phyloP scores from a whole-genome alignment of 164 flowering plant species.

The Warburgia ugandensis region DNA sequence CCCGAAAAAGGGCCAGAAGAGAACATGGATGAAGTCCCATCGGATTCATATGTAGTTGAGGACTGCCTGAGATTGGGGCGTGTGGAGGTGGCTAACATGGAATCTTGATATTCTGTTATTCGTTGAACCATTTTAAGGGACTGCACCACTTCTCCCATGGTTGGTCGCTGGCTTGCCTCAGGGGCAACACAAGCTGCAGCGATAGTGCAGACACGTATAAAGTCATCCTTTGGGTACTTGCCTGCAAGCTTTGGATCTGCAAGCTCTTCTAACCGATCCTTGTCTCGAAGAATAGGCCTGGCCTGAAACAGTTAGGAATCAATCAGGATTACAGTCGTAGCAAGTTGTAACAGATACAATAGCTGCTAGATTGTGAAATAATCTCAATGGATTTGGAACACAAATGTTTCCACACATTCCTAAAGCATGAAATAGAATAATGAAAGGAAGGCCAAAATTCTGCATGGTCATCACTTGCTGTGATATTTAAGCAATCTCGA shows the following conservation, averaged over 20 bases:
- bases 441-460: no score
- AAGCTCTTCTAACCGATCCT: constrained; percentile 83
- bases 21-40: constrained; percentile 88
- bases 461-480: no score
- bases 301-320: constrained; percentile 44
- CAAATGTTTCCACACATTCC: no score
- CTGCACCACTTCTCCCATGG: constrained; percentile 99
- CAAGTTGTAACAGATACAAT: no score
- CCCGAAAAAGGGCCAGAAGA: constrained; percentile 97
- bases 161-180: constrained; percentile 87
- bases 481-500: no score
- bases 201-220: constrained; percentile 84
- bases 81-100: constrained; percentile 34
- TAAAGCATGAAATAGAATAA: no score
- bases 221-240: constrained; percentile 85
- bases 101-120: constrained; percentile 63
- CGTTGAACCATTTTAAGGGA: constrained; percentile 98
- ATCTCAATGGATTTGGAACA: no score
- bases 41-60: constrained; percentile 84
- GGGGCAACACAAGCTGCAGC: constrained; percentile 99
- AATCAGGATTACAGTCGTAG: background rate
- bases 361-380: no score
- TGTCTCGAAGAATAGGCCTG: constrained; percentile 85
- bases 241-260: constrained; percentile 76
- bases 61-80: constrained; percentile 73